A percentile compares a stretch with the other conserved stretches of the same genome.
phyloP scores from a whole-genome alignment of 179 eudicot species.

The Nepenthes alata region DNA sequence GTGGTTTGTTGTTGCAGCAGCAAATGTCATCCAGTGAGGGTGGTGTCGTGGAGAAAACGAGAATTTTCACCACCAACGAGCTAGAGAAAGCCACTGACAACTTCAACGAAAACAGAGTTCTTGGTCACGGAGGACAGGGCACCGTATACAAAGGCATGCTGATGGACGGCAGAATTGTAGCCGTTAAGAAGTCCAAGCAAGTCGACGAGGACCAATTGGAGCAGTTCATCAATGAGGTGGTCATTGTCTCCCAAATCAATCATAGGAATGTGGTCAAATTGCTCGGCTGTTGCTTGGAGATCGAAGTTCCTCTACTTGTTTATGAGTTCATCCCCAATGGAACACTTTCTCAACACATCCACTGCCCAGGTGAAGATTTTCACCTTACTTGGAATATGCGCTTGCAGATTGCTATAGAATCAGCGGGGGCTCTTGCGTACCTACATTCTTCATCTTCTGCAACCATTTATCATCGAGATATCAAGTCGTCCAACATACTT shows the following conservation, averaged over 20 bases:
- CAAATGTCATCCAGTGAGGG: constrained; percentile 18
- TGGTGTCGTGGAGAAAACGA: constrained; percentile 18
- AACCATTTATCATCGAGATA: constrained; percentile 25
- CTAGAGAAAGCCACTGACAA: constrained; percentile 36
- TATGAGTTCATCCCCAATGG: constrained; percentile 37
- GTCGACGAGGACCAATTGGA: constrained; percentile 23
- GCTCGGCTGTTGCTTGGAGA: constrained; percentile 39
- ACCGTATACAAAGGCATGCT: constrained; percentile 33
- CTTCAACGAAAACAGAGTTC: constrained; percentile 22
- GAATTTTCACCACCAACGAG: constrained; percentile 26
- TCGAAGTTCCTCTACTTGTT: constrained; percentile 41
- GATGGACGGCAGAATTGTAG: constrained; percentile 28
- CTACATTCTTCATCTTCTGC: constrained; percentile 25
- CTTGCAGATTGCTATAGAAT: constrained; percentile 21
- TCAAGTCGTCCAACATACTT: constrained; percentile 25
- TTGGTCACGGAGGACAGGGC: constrained; percentile 42
- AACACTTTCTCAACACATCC: constrained; percentile 24
- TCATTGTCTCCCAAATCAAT: constrained; percentile 30
- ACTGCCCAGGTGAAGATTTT: constrained; percentile 22
- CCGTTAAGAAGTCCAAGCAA: constrained; percentile 34
- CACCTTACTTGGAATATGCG: constrained; percentile 26
- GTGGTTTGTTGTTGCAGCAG: constrained; percentile 31
- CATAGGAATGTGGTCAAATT: constrained; percentile 37
- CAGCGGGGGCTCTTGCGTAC: constrained; percentile 22
- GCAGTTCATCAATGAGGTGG: constrained; percentile 44